A percentile compares a stretch with the other conserved stretches of the same genome.
Evolutionary conservation across 2,329 filamentous ascomycete species (phyloP).

Genomic region (Mycogone perniciosa): DNA sequence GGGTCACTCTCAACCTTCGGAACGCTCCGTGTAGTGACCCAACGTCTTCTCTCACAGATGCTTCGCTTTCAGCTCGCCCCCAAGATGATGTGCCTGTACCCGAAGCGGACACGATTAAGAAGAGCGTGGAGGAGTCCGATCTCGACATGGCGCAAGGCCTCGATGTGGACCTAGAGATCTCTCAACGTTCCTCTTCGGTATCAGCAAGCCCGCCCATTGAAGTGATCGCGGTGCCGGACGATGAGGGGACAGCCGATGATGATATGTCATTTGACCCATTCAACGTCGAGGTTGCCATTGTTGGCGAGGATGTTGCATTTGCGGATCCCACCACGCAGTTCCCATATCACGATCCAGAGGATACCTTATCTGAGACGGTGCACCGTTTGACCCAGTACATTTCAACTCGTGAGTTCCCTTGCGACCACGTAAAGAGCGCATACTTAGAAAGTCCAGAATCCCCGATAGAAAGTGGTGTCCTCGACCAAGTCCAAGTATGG

Average conservation of each 20-base stretch:
- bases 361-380: slow-evolving; percentile 27
- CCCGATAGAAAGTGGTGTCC: slow-evolving; percentile 36
- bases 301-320: slow-evolving; percentile 17
- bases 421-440: neutral
- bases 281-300: slow-evolving; percentile 23
- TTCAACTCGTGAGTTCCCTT: slow-evolving; percentile 21
- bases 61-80: neutral
- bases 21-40: slow-evolving; percentile 36
- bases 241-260: slow-evolving; percentile 24
- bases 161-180: slow-evolving; percentile 20
- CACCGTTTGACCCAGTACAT: slow-evolving; percentile 33
- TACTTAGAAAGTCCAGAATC: slow-evolving; percentile 32
- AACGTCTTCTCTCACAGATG: slow-evolving; percentile 23
- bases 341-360: slow-evolving; percentile 35
- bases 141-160: slow-evolving; percentile 27
- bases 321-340: slow-evolving; percentile 41
- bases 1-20: slow-evolving; percentile 55
- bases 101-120: slow-evolving; percentile 29
- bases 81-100: neutral
- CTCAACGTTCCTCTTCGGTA: slow-evolving; percentile 32
- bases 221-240: slow-evolving; percentile 33
- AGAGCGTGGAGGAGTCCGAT: slow-evolving; percentile 42
- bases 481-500: slow-evolving; percentile 44
- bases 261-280: slow-evolving; percentile 27
- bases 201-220: slow-evolving; percentile 40